phyloP scores from a whole-genome alignment of 257 asterid genomes.

The Nicotiana sylvestris region DNA sequence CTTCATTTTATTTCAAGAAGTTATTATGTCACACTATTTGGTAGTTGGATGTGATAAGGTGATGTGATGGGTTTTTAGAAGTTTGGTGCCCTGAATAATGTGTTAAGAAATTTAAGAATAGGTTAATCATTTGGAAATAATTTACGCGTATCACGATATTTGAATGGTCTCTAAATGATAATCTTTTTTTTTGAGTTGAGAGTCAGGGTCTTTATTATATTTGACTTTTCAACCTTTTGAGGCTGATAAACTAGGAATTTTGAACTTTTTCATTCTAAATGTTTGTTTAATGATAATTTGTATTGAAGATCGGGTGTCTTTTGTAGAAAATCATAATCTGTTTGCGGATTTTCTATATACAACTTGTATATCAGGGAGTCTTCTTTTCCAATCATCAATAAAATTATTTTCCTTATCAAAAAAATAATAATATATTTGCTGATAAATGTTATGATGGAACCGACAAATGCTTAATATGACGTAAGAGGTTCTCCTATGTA shows the following conservation, averaged over 20 bases:
- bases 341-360: background rate
- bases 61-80: slow-evolving; percentile 4
- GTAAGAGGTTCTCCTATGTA: background rate
- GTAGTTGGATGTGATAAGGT: slow-evolving; percentile 14
- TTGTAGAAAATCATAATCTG: background rate
- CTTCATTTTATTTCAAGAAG: slow-evolving; percentile 5
- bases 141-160: background rate
- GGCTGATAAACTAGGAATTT: background rate
- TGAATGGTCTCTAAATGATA: background rate
- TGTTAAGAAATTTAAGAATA: slow-evolving; percentile 4
- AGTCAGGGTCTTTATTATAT: background rate
- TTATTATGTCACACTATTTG: slow-evolving; percentile 9
- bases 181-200: background rate
- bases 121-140: background rate
- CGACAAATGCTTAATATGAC: background rate
- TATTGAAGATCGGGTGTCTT: background rate
- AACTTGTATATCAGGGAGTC: background rate
- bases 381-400: background rate
- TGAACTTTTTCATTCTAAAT: background rate
- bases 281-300: background rate
- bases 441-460: background rate
- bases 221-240: background rate
- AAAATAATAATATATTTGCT: too few relatives aligned
- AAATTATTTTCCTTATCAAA: background rate
- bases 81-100: slow-evolving; percentile 15